Conservation (phyloP, 1,284 basidiomycete species). For the Tilletia caries region DNA sequence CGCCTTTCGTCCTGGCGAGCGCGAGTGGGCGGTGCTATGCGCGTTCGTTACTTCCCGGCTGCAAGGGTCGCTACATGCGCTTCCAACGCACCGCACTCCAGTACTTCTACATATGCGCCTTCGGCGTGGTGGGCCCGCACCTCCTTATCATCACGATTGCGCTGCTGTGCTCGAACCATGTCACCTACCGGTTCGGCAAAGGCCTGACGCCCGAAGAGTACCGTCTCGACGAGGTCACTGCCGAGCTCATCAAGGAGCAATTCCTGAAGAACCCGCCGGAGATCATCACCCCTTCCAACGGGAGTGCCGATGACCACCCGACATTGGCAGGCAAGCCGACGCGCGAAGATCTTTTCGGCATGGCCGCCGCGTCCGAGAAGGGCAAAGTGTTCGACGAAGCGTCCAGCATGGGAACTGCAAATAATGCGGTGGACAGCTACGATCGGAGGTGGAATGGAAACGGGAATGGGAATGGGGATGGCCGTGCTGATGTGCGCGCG, state of each 20-base stretch:
- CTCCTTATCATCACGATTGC: slow-evolving; percentile 65
- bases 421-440: too few species aligned
- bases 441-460: too few species aligned
- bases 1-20: slow-evolving; percentile 63
- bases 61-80: slow-evolving; percentile 65
- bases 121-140: slow-evolving; percentile 67
- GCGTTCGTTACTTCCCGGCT: slow-evolving; percentile 65
- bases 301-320: neutral
- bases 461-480: too few species aligned
- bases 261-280: neutral
- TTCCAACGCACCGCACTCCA: slow-evolving; percentile 64
- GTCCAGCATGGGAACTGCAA: too few species aligned
- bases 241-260: slow-evolving; percentile 8
- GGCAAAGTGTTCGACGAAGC: neutral
- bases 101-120: slow-evolving; percentile 63
- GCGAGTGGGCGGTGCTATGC: slow-evolving; percentile 67
- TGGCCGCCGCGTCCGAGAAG: neutral
- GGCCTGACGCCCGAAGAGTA: slow-evolving; percentile 73
- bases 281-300: neutral
- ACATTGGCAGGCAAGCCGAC: too few species aligned
- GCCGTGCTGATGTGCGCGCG: too few species aligned
- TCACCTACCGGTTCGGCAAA: slow-evolving; percentile 73
- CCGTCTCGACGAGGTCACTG: slow-evolving; percentile 58
- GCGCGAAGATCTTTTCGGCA: neutral
- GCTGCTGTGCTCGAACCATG: slow-evolving; percentile 68